Percentiles rank a stretch among this genome's conserved stretches.
Conservation (phyloP, 176 grass and related monocot genomes). For the Thalia dealbata region DNA sequence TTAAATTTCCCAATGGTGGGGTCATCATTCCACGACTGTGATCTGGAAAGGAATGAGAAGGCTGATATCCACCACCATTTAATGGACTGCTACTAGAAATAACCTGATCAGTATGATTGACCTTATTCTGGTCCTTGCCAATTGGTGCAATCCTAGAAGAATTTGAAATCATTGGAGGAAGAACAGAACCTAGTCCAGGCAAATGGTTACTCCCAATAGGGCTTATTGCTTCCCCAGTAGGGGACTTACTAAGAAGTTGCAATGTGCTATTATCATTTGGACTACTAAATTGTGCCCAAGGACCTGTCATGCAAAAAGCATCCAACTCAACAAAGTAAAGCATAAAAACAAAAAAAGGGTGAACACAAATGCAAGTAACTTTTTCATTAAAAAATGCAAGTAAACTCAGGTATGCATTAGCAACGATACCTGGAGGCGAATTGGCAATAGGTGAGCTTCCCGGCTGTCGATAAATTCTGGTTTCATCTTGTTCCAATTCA, state of each 20-base stretch:
- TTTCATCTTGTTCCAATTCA: constrained; percentile 85
- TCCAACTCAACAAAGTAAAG: constrained; percentile 7
- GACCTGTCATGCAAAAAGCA: constrained; percentile 27
- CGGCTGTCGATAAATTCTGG: constrained; percentile 49
- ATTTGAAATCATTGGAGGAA: constrained; percentile 22
- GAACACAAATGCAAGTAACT: not conserved
- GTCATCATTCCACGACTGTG: constrained; percentile 26
- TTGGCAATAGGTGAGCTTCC: constrained; percentile 70
- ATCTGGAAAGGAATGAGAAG: constrained; percentile 37
- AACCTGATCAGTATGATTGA: constrained; percentile 5
- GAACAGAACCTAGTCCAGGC: constrained; percentile 26
- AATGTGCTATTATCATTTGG: constrained; percentile 30
- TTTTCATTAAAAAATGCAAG: too few relatives aligned
- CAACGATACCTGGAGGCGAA: constrained; percentile 70
- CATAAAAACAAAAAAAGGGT: not conserved
- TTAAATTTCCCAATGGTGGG: constrained; percentile 2
- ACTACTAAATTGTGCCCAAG: constrained; percentile 37
- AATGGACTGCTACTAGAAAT: constrained; percentile 9
- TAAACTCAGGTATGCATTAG: not conserved
- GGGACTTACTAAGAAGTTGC: constrained; percentile 25
- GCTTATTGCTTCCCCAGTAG: constrained; percentile 24
- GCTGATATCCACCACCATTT: constrained; percentile 21
- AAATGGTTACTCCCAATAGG: constrained; percentile 27
- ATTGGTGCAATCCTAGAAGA: constrained; percentile 27
- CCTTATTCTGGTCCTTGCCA: constrained; percentile 32